These are phyloP conservation scores for Acephala macrosclerotiorum DNA, from an alignment of 2,329 filamentous ascomycete genomes.

Conservation along the genomic window DNA sequence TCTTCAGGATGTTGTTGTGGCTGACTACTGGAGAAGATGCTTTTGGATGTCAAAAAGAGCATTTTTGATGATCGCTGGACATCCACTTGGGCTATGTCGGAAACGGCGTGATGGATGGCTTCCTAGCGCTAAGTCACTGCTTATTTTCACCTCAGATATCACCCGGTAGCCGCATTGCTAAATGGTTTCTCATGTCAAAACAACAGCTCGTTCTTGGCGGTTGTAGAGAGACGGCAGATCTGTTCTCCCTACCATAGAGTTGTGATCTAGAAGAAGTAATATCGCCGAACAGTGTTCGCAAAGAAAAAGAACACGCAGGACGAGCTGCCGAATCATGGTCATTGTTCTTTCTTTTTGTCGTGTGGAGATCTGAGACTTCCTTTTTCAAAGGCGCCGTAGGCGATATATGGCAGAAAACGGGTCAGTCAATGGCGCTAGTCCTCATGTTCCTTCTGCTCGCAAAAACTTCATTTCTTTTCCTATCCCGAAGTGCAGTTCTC, in stretches of 20 bases:
- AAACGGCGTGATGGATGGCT: not conserved
- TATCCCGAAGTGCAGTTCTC: not conserved
- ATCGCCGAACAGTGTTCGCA: no score
- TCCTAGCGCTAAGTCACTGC: not conserved
- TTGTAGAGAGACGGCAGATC: not conserved
- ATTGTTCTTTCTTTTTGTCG: conserved; percentile 2
- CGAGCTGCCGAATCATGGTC: not conserved
- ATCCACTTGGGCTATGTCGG: not conserved
- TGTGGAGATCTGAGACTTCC: not conserved
- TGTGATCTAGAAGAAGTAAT: not conserved
- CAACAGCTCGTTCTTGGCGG: not conserved
- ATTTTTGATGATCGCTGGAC: not conserved
- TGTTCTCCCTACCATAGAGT: not conserved
- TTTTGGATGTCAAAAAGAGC: not conserved
- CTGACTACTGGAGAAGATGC: not conserved
- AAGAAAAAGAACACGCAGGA: not conserved
- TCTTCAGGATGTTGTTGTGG: not conserved
- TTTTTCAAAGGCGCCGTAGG: not conserved
- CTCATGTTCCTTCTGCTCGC: not conserved
- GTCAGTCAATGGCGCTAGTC: not conserved
- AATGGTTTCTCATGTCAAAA: not conserved
- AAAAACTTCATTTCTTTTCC: conserved; percentile 3
- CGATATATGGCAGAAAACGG: no score
- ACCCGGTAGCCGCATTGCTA: not conserved
- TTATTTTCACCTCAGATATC: not conserved